Evolutionary conservation across 176 grass and related monocot genomes (phyloP).

Genomic region (Alopecurus myosuroides): DNA sequence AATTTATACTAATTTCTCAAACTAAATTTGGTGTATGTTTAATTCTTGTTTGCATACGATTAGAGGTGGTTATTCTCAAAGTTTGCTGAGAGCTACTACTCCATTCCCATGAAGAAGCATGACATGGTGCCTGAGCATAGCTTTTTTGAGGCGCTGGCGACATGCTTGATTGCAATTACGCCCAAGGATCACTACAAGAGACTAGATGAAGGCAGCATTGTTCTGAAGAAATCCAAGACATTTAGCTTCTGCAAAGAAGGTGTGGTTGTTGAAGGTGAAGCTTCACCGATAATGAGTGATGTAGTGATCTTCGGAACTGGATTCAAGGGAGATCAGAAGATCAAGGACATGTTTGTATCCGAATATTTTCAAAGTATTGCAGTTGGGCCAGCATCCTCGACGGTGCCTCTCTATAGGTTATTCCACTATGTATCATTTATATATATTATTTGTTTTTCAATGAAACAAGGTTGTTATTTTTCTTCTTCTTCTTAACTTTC

Average conservation of each 20-base stretch:
- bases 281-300: conserved; percentile 29
- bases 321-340: conserved; percentile 50
- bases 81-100: conserved; percentile 58
- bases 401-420: conserved; percentile 60
- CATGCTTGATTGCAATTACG: conserved; percentile 36
- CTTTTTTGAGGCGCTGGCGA: conserved; percentile 28
- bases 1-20: too few species aligned
- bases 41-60: too few species aligned
- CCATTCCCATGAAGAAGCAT: conserved; percentile 45
- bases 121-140: conserved; percentile 54
- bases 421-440: not conserved
- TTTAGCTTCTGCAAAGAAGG: conserved; percentile 56
- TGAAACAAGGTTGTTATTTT: not conserved
- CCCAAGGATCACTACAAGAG: conserved; percentile 48
- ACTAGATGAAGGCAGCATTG: conserved; percentile 59
- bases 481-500: not conserved
- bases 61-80: conserved; percentile 50
- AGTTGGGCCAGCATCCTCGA: conserved; percentile 29
- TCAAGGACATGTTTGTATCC: conserved; percentile 54
- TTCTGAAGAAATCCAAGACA: conserved; percentile 46
- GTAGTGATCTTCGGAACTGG: conserved; percentile 52
- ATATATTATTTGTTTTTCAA: not conserved
- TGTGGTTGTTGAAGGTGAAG: conserved; percentile 39
- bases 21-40: too few species aligned
- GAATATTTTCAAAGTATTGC: conserved; percentile 34